Conservation (phyloP, 306 rosid species). For the Cicer judaicum region DNA sequence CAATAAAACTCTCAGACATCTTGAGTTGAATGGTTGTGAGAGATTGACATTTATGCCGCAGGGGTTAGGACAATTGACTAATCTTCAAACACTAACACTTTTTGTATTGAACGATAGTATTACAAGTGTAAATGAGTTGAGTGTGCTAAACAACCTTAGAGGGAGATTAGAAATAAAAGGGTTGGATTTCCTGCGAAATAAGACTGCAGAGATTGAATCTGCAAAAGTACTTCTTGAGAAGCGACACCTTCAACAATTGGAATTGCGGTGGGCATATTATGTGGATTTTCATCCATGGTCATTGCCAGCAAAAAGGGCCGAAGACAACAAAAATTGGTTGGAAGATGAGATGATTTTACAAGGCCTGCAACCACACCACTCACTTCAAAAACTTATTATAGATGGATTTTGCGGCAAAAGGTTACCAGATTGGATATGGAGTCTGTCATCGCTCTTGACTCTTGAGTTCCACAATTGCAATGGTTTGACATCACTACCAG, state of each 20-base stretch:
- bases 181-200: neutral
- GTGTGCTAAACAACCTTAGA: slow-evolving; percentile 43
- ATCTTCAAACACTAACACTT: slow-evolving; percentile 39
- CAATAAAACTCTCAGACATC: slow-evolving; percentile 39
- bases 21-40: slow-evolving; percentile 37
- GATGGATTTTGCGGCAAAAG: slow-evolving; percentile 33
- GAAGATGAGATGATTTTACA: slow-evolving; percentile 42
- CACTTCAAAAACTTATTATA: slow-evolving; percentile 18
- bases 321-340: neutral
- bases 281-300: no score
- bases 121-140: slow-evolving; percentile 5
- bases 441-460: slow-evolving; percentile 23
- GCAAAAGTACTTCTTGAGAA: slow-evolving; percentile 26
- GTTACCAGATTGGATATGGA: slow-evolving; percentile 44
- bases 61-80: slow-evolving; percentile 21
- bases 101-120: neutral
- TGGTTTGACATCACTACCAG: slow-evolving; percentile 27
- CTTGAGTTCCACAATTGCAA: neutral
- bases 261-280: slow-evolving; percentile 23
- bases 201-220: slow-evolving; percentile 1
- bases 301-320: rapidly evolving
- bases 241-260: slow-evolving; percentile 30
- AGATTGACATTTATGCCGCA: slow-evolving; percentile 35
- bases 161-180: slow-evolving; percentile 9
- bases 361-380: slow-evolving; percentile 42